Conservation (phyloP, 1,139 yeast species). For the Lodderomyces metapsilosis region DNA sequence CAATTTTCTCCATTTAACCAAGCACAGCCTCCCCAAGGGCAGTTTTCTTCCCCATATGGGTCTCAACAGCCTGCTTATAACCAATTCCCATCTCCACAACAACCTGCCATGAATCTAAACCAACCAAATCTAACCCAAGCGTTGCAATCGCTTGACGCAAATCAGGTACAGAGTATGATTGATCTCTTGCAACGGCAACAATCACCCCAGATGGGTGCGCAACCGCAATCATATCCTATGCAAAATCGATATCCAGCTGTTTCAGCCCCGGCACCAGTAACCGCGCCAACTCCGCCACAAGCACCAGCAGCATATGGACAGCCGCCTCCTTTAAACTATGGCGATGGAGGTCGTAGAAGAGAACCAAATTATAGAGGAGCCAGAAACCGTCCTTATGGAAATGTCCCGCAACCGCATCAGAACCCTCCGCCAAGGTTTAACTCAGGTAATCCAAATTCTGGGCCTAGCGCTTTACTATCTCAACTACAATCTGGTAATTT, state of each 20-base stretch:
- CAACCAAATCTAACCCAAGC: constrained; percentile 23
- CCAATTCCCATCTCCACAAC: constrained; percentile 11
- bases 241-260: neutral
- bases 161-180: constrained; percentile 49
- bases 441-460: constrained; percentile 8
- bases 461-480: constrained; percentile 28
- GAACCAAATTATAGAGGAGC: constrained; percentile 5
- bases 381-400: constrained; percentile 8
- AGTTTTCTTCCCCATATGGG: constrained; percentile 6
- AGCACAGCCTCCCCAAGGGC: neutral
- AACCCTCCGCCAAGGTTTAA: neutral
- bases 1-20: constrained; percentile 5
- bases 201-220: constrained; percentile 20
- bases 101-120: constrained; percentile 6
- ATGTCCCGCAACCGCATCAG: constrained; percentile 12
- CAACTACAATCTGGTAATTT: constrained; percentile 21
- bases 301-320: constrained; percentile 11
- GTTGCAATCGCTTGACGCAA: constrained; percentile 51
- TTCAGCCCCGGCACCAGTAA: neutral
- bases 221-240: constrained; percentile 6
- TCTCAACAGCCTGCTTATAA: constrained; percentile 12
- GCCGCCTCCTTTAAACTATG: constrained; percentile 8
- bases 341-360: constrained; percentile 7
- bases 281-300: too few relatives aligned
- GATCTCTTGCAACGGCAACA: constrained; percentile 33